Conservation (phyloP, 1,284 basidiomycete genomes). For the Fomitopsis pinicola region DNA sequence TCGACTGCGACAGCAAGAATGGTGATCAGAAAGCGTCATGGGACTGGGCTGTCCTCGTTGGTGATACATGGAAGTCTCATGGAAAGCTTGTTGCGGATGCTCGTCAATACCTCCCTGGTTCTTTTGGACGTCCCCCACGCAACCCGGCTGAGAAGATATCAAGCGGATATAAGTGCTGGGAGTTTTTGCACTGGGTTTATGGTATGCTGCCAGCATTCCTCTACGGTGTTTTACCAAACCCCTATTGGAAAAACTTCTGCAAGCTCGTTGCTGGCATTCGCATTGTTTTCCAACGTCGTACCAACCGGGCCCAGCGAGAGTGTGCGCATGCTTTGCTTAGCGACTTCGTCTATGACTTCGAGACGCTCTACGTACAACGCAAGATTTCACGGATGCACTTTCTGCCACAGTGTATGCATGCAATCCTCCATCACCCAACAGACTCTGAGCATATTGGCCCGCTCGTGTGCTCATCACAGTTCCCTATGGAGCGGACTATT, state of each 20-base stretch:
- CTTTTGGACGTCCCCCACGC: conserved; percentile 23
- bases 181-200: conserved; percentile 20
- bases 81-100: conserved; percentile 18
- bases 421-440: conserved; percentile 12
- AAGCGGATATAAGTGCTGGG: conserved; percentile 29
- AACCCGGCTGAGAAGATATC: conserved; percentile 27
- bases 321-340: conserved; percentile 5
- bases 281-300: conserved; percentile 14
- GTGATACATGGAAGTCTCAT: conserved; percentile 31
- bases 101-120: conserved; percentile 19
- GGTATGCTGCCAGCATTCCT: conserved; percentile 19
- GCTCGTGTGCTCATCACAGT: conserved; percentile 12
- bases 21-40: conserved; percentile 22
- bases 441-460: conserved; percentile 17
- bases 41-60: conserved; percentile 29
- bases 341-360: conserved; percentile 18
- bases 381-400: conserved; percentile 21
- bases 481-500: conserved; percentile 22
- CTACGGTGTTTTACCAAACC: conserved; percentile 7
- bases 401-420: conserved; percentile 19
- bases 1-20: conserved; percentile 15
- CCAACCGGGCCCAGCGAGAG: conserved; percentile 1
- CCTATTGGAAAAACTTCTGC: conserved; percentile 20
- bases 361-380: conserved; percentile 19
- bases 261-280: conserved; percentile 18